Evolutionary conservation across 2,329 filamentous ascomycete genomes (phyloP).

Genomic region (Ascochyta rabiei): DNA sequence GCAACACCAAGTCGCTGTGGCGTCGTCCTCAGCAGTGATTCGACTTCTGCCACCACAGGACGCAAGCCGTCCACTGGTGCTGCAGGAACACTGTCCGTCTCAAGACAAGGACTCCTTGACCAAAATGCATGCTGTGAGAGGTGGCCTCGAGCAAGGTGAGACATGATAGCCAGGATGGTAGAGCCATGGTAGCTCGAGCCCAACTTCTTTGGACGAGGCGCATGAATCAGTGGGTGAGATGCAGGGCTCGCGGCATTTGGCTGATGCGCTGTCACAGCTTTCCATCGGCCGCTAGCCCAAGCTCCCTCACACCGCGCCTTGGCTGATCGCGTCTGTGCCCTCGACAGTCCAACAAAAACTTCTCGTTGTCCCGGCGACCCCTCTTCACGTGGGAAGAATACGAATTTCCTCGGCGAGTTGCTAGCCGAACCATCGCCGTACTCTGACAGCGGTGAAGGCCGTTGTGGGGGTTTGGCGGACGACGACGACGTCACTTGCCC

Average conservation of each 20-base stretch:
- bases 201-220: slow-evolving; percentile 10
- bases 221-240: slow-evolving; percentile 8
- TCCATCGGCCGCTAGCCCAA: slow-evolving; percentile 9
- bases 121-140: not conserved
- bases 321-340: slow-evolving; percentile 16
- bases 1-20: slow-evolving; percentile 4
- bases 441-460: slow-evolving; percentile 14
- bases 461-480: not conserved
- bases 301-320: slow-evolving; percentile 13
- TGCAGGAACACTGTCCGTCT: slow-evolving; percentile 10
- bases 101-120: slow-evolving; percentile 5
- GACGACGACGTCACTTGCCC: slow-evolving; percentile 4
- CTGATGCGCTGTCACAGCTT: slow-evolving; percentile 15
- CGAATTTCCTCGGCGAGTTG: slow-evolving; percentile 11
- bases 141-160: slow-evolving; percentile 9
- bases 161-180: slow-evolving; percentile 1
- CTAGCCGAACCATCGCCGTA: slow-evolving; percentile 6
- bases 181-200: not conserved
- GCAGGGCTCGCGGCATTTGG: slow-evolving; percentile 9
- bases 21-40: slow-evolving; percentile 1
- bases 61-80: slow-evolving; percentile 7
- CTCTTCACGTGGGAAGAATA: slow-evolving; percentile 10
- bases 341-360: slow-evolving; percentile 5
- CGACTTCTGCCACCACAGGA: not conserved
- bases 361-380: slow-evolving; percentile 14